Evolutionary conservation across 1,284 basidiomycete genomes (phyloP), one percentile per base, ranked within the genome.

Genomic region (Pseudozyma hubeiensis): DNA sequence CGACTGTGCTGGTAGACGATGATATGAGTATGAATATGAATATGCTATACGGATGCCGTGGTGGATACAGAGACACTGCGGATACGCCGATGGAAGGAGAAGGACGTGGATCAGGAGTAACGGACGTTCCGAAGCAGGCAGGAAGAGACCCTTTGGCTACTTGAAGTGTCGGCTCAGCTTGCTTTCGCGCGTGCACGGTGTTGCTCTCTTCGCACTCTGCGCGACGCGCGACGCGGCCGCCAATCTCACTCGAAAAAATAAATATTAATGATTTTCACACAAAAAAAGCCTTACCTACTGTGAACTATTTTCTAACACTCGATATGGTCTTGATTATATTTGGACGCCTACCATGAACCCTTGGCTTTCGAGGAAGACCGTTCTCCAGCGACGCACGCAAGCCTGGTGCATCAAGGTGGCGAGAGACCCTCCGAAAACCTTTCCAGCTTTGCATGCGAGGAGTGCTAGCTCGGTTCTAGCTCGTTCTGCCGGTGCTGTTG

Each of bases 191-290:
- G 39, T 54, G 41, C 30, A 52, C 58, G 35, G 53, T 60, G 59
- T 60, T 69, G 61, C 66, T 53, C 64, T 51, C 16, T 16, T 5
- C 24, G 8, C 44, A 29, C 53, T 69, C 35, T 60, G 33, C 66
- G 61, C 66, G 66, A 46, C 66, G 66, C 66, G 66, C 66, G 56
- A 64, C 66, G 66, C 66, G 66, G 55, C 59, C 50, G 48, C 53
- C 46, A 58, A 58, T 33, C 60, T 52, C n/a, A n/a, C n/a, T n/a
- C n/a, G n/a, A n/a, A n/a, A n/a, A n/a, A 33, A 31, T 43, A 34
- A 31, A 30, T 37, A 30, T 5, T 13, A 50, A 54, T 48, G 39
- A 39, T 52, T 51, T 54, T 30, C 40, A 54, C 43, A 37, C 17
- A 19, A 7, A 29, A 29, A 19, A 33, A 43, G 16, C 39, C 13